Evolutionary conservation across 495 filamentous ascomycete genomes (phyloP).

Genomic region (Daldinia decipiens): DNA sequence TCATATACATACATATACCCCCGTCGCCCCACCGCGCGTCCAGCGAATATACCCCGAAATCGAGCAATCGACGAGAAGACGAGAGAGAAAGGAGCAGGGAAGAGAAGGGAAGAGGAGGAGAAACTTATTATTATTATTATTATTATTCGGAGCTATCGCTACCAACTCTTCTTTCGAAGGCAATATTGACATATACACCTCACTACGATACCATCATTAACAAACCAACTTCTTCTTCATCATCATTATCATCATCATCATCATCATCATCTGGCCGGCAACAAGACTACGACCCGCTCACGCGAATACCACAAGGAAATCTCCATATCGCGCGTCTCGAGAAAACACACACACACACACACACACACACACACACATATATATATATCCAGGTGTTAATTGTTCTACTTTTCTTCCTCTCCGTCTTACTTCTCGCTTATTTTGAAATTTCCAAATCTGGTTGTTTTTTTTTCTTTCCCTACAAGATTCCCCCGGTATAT

Average conservation of each 20-base stretch:
- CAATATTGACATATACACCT: neutral
- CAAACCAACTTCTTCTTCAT: neutral
- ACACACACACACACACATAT: no score
- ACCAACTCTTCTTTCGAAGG: no score
- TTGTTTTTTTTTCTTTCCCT: neutral
- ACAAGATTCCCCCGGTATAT: constrained; percentile 2
- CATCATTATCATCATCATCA: constrained; percentile 3
- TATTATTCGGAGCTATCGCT: no score
- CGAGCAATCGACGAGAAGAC: constrained; percentile 27
- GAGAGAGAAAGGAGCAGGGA: neutral
- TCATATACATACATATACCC: constrained; percentile 35
- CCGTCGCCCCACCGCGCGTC: constrained; percentile 35
- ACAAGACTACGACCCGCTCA: constrained; percentile 56
- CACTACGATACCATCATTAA: constrained; percentile 3
- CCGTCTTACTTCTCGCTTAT: neutral
- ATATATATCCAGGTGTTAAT: neutral
- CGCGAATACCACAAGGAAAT: constrained; percentile 43
- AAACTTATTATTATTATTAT: no score
- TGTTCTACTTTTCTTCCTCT: neutral
- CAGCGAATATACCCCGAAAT: constrained; percentile 34
- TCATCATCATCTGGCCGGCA: constrained; percentile 24
- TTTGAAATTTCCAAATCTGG: neutral
- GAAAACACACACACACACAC: constrained; percentile 2
- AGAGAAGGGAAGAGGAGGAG: neutral
- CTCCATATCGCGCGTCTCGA: neutral